These are phyloP conservation scores for Sapria himalayana DNA, from an alignment of 345 rosid genomes.

Conservation along the genomic window DNA sequence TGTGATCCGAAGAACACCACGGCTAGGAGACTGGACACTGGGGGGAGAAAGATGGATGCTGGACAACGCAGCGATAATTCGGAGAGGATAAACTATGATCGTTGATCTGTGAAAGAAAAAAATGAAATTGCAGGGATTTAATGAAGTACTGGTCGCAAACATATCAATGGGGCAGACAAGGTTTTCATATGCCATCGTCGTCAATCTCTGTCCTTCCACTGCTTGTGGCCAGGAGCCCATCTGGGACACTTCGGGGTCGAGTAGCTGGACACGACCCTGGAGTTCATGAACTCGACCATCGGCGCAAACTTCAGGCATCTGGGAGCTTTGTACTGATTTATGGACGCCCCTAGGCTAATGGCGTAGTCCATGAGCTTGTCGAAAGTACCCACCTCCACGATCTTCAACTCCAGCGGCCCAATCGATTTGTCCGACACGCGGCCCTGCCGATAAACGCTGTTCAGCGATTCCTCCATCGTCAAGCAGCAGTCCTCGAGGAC, in stretches of 20 bases:
- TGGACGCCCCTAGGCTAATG: conserved; percentile 78
- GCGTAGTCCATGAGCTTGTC: conserved; percentile 97
- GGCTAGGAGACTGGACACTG: no score
- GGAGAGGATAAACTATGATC: no score
- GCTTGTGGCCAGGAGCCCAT: conserved; percentile 84
- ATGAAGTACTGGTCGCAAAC: no score
- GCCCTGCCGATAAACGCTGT: conserved; percentile 88
- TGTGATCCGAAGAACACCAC: no score
- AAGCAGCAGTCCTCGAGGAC: conserved; percentile 84
- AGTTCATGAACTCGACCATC: conserved; percentile 68
- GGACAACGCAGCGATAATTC: no score
- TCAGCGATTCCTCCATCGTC: conserved; percentile 73
- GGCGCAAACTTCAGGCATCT: conserved; percentile 91
- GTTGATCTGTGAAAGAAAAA: no score
- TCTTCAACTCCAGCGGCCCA: conserved; percentile 78
- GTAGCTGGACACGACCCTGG: conserved; percentile 40
- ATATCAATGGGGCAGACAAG: no score
- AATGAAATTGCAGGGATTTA: no score
- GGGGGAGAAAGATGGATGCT: no score
- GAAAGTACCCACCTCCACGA: conserved; percentile 78
- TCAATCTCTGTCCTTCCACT: conserved; percentile 25
- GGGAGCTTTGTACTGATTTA: conserved; percentile 91
- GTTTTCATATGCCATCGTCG: no score
- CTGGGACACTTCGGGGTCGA: conserved; percentile 88
- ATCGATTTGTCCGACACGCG: conserved; percentile 72